Conservation (phyloP, 2,329 filamentous ascomycete genomes). For the Penicillium sp. region DNA sequence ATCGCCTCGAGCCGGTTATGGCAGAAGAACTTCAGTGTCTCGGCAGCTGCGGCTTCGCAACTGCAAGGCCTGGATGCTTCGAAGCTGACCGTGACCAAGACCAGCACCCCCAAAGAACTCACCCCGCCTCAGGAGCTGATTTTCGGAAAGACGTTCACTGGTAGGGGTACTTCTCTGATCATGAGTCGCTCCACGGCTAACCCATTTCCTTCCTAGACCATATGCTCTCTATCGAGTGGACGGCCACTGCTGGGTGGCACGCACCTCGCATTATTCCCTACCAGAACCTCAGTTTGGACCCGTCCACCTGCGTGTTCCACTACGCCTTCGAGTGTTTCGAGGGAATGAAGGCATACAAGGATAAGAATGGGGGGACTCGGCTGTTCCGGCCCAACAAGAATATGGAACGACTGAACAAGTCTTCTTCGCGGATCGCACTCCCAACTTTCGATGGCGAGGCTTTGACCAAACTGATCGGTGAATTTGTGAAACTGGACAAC, state of each 20-base stretch:
- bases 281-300: constrained; percentile 95
- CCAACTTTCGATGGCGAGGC: constrained; percentile 75
- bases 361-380: constrained; percentile 71
- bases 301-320: constrained; percentile 95
- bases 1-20: constrained; percentile 39
- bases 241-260: constrained; percentile 76
- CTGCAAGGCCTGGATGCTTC: constrained; percentile 71
- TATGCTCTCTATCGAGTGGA: constrained; percentile 96
- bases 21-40: constrained; percentile 50
- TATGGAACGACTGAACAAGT: constrained; percentile 92
- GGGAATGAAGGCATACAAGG: constrained; percentile 99
- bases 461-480: constrained; percentile 76
- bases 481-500: constrained; percentile 75
- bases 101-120: constrained; percentile 69
- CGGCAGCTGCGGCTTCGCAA: constrained; percentile 30
- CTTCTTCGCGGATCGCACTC: constrained; percentile 83
- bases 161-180: constrained; percentile 45
- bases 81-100: constrained; percentile 71
- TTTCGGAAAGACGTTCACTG: constrained; percentile 88
- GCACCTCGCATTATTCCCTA: constrained; percentile 83
- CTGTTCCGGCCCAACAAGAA: constrained; percentile 95
- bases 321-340: constrained; percentile 98
- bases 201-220: constrained; percentile 63
- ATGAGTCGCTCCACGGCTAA: background rate
- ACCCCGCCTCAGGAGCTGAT: constrained; percentile 75